Conservation (phyloP, 768 basidiomycete genomes). For the Hygrophorus russula region DNA sequence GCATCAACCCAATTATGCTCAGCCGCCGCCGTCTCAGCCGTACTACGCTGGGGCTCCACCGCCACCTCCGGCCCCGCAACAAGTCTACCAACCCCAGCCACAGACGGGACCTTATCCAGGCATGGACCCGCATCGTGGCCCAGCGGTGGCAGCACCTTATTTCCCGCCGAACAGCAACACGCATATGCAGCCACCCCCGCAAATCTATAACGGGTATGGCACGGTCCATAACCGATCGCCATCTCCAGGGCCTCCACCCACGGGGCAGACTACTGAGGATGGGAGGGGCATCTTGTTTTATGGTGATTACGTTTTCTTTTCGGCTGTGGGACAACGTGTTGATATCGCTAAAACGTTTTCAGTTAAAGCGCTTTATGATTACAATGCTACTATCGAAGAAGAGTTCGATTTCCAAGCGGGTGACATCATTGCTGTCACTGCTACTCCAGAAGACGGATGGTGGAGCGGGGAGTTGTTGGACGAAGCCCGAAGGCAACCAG, state of each 20-base stretch:
- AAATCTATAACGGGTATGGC: constrained; percentile 24
- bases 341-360: constrained; percentile 9
- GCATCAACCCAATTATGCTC: constrained; percentile 4
- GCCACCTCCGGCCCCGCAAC: constrained; percentile 9
- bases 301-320: constrained; percentile 32
- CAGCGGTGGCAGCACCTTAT: constrained; percentile 4
- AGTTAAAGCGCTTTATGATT: constrained; percentile 91
- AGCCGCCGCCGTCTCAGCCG: constrained; percentile 12
- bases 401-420: constrained; percentile 95
- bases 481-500: constrained; percentile 56
- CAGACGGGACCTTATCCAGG: constrained; percentile 1
- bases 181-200: constrained; percentile 15
- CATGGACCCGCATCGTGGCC: neutral
- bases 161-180: constrained; percentile 19
- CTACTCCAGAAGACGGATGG: constrained; percentile 95
- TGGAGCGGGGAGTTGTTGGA: constrained; percentile 89
- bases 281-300: constrained; percentile 81
- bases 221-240: constrained; percentile 39
- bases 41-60: constrained; percentile 7
- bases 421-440: constrained; percentile 92
- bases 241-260: constrained; percentile 31
- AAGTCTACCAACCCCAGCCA: constrained; percentile 14
- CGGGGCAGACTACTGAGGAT: constrained; percentile 71
- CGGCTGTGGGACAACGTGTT: neutral
- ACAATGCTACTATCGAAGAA: constrained; percentile 73